A percentile compares a stretch with the other conserved stretches of the same genome.
Evolutionary conservation across 2,329 filamentous ascomycete species (phyloP).

Genomic region (Phialocephala subalpina): DNA sequence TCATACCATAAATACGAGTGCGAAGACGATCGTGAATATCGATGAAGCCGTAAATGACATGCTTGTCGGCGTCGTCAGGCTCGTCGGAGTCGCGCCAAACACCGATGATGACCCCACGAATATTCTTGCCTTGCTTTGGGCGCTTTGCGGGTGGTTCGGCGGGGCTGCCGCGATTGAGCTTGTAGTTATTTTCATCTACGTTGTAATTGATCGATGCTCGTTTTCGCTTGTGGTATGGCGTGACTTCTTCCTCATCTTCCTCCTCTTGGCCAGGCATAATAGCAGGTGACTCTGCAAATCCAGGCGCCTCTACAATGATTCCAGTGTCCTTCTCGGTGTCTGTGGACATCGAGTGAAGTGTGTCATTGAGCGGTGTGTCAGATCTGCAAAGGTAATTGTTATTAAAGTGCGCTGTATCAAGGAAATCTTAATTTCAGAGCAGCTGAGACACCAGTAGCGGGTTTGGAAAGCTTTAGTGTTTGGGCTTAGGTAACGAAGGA

Average conservation of each 20-base stretch:
- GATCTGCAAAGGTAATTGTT: conserved; percentile 28
- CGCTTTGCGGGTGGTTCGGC: conserved; percentile 36
- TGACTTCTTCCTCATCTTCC: conserved; percentile 45
- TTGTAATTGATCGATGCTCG: conserved; percentile 59
- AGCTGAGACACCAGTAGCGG: no score
- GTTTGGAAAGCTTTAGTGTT: conserved; percentile 31
- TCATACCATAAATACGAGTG: conserved; percentile 62
- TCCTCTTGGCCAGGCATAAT: conserved; percentile 41
- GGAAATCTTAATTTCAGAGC: no score
- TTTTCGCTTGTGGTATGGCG: conserved; percentile 64
- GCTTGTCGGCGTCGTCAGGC: conserved; percentile 57
- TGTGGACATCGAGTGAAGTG: conserved; percentile 24
- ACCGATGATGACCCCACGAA: conserved; percentile 54
- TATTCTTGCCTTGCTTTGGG: conserved; percentile 29
- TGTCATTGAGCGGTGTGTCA: conserved; percentile 31
- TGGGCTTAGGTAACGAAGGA: conserved; percentile 30
- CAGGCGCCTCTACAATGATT: conserved; percentile 34
- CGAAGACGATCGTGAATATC: conserved; percentile 67
- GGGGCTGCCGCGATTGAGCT: conserved; percentile 26
- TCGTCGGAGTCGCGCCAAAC: conserved; percentile 67
- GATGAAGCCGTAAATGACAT: conserved; percentile 69
- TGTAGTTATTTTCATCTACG: conserved; percentile 54
- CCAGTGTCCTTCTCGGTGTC: conserved; percentile 33
- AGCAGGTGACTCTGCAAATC: conserved; percentile 30
- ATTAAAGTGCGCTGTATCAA: no score